Evolutionary conservation across 1,284 basidiomycete genomes (phyloP), one percentile per base, ranked within the genome.

Genomic region (Ganoderma leucocontextum): DNA sequence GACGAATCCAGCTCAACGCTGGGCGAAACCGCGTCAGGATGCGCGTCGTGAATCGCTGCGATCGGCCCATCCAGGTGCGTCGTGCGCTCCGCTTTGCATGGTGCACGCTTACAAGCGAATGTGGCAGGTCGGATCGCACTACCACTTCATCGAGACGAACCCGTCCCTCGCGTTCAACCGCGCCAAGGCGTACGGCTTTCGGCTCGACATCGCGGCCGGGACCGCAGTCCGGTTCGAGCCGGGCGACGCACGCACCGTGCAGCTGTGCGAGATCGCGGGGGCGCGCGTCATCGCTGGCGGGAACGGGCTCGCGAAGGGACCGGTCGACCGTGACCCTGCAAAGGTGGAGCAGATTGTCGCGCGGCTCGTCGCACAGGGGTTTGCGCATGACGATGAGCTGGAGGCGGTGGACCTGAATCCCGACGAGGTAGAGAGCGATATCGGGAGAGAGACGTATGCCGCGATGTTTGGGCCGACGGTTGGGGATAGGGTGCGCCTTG

Each of bases 401-500:
- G 29, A 29, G 29, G 29, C 29, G 29, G 29, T 29, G 29, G 29
- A 29, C 1, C 29, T 29, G 1, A 2, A 2, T 1, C 29, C 29
- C 29, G 29, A 2, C 1, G 29, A 29, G 29, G 29, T 29, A 29
- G 29, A 29, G 29, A 29, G 29, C 29, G 81, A 86, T 25, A 85
- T 95, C 19, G 82, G 85, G 38, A 82, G 91, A 42, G 88, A 91
- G 47, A 83, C 87, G 59, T 98, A 98, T 80, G 91, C 93, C 2
- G 90, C 92, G 10, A 97, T 98, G 95, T 98, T 90, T 79, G 98
- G 98, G 0, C 98, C 98, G 0, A 99, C 98, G 0, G 88, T 88
- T 1, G 98, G 97, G 0, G 98, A 99, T 80, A 85, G 91, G 49
- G 87, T 99, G 25, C 85, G 95, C 47, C 85, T 99, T 19, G 97